These are phyloP conservation scores for Saraca asoca DNA, from an alignment of 331 rosid species.

Conservation along the genomic window DNA sequence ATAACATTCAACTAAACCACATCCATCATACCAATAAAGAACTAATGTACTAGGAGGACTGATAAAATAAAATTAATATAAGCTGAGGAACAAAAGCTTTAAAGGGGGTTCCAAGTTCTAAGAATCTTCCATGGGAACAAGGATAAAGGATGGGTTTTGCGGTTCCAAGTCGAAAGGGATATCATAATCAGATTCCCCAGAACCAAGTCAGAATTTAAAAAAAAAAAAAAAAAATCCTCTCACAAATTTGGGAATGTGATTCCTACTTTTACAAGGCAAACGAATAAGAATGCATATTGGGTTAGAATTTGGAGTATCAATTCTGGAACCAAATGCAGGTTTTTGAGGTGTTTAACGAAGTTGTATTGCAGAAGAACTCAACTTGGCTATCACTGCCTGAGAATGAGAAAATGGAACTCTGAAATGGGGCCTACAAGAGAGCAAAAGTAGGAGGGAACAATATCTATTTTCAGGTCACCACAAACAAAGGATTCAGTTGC, in stretches of 20 bases:
- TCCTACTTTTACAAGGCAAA: slow-evolving; percentile 63
- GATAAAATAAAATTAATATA: slow-evolving; percentile 39
- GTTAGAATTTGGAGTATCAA: slow-evolving; percentile 50
- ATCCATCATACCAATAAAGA: slow-evolving; percentile 18
- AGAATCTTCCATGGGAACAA: slow-evolving; percentile 58
- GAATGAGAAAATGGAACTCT: slow-evolving; percentile 49
- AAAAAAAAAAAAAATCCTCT: slow-evolving; percentile 21
- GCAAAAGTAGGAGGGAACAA: slow-evolving; percentile 60
- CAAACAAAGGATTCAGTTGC: slow-evolving; percentile 45
- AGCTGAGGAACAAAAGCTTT: slow-evolving; percentile 35
- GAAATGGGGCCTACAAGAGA: slow-evolving; percentile 48
- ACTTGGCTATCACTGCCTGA: slow-evolving; percentile 38
- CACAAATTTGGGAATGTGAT: slow-evolving; percentile 72
- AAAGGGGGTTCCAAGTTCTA: slow-evolving; percentile 30
- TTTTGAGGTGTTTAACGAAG: slow-evolving; percentile 23
- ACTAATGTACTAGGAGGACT: slow-evolving; percentile 33
- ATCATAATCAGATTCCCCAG: slow-evolving; percentile 46
- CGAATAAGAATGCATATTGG: slow-evolving; percentile 46
- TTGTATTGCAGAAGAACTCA: slow-evolving; percentile 30
- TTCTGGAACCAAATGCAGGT: slow-evolving; percentile 66
- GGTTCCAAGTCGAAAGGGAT: slow-evolving; percentile 57
- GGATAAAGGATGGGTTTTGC: slow-evolving; percentile 46
- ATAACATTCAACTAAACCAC: slow-evolving; percentile 29
- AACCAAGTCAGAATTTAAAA: slow-evolving; percentile 43
- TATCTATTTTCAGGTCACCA: slow-evolving; percentile 62